Evolutionary conservation across 2,329 filamentous ascomycete species (phyloP).

Genomic region (Cephalotrichum gorgonifer): DNA sequence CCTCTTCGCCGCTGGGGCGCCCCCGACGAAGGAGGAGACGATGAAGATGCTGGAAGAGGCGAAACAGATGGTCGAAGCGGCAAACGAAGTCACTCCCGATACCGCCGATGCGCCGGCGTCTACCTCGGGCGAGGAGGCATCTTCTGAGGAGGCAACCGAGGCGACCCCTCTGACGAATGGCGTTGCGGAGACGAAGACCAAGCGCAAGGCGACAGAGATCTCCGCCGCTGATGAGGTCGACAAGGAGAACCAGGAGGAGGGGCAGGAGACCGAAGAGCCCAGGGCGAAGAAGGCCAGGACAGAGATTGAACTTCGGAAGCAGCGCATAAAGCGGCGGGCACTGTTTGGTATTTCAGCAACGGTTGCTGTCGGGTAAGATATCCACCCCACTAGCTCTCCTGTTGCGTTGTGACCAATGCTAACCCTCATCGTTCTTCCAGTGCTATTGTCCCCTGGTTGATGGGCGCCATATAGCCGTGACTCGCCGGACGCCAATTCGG

Average conservation of each 20-base stretch:
- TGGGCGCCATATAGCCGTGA: slow-evolving; percentile 32
- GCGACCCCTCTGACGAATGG: slow-evolving; percentile 11
- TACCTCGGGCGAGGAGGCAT: slow-evolving; percentile 24
- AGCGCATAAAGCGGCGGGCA: slow-evolving; percentile 77
- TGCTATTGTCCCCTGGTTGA: slow-evolving; percentile 40
- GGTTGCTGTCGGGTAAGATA: slow-evolving; percentile 78
- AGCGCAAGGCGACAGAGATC: slow-evolving; percentile 67
- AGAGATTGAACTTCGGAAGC: slow-evolving; percentile 71
- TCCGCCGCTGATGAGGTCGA: slow-evolving; percentile 43
- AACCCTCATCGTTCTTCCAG: slow-evolving; percentile 14
- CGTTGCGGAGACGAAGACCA: slow-evolving; percentile 34
- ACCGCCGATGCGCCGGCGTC: slow-evolving; percentile 18
- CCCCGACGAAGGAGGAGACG: slow-evolving; percentile 68
- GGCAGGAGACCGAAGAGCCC: slow-evolving; percentile 30
- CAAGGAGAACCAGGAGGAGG: slow-evolving; percentile 27
- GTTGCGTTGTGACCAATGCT: slow-evolving; percentile 8
- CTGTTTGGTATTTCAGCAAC: slow-evolving; percentile 79
- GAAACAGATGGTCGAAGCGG: slow-evolving; percentile 74
- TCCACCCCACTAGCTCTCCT: background rate
- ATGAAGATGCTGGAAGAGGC: slow-evolving; percentile 78
- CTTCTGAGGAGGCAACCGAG: slow-evolving; percentile 24
- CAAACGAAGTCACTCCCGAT: slow-evolving; percentile 16
- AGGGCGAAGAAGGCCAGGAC: slow-evolving; percentile 70
- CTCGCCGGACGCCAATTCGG: background rate
- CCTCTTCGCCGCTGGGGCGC: slow-evolving; percentile 42